Conservation (phyloP, 129 eudicot genomes). For the Flaveria sonorensis region DNA sequence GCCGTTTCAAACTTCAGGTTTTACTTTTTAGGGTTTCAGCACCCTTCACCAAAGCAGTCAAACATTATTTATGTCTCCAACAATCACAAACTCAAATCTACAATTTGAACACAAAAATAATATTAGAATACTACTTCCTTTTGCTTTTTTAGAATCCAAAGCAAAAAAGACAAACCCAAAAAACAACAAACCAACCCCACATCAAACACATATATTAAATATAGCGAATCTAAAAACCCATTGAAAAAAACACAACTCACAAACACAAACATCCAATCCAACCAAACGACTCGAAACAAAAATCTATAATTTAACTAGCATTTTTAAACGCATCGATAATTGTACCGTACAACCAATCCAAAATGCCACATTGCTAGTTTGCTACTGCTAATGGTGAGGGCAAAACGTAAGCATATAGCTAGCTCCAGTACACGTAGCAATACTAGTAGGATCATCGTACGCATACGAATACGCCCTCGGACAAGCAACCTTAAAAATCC, state of each 20-base stretch:
- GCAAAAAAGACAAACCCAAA: conserved; percentile 13
- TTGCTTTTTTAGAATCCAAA: conserved; percentile 13
- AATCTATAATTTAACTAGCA: neutral
- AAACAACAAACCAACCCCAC: neutral
- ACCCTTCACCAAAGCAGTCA: neutral
- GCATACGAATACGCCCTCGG: conserved; percentile 96
- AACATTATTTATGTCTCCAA: neutral
- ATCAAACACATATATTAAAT: neutral
- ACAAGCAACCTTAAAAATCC: conserved; percentile 90
- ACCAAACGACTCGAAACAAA: neutral
- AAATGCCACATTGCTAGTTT: too few relatives aligned
- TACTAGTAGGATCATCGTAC: conserved; percentile 95
- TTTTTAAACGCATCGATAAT: neutral
- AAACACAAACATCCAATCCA: conserved; percentile 15
- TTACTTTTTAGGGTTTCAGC: neutral
- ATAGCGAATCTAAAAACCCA: conserved; percentile 26
- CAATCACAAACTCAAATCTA: neutral
- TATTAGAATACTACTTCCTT: neutral
- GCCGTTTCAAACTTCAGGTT: neutral
- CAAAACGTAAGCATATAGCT: conserved; percentile 83
- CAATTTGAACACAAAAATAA: neutral
- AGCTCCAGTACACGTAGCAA: conserved; percentile 88
- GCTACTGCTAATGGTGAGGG: conserved; percentile 57
- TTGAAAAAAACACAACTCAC: neutral
- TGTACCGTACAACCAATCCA: conserved; percentile 7